Base-by-base conservation (phyloP, 73 alveolate genomes). In the Paramecium octaurelia region DNA sequence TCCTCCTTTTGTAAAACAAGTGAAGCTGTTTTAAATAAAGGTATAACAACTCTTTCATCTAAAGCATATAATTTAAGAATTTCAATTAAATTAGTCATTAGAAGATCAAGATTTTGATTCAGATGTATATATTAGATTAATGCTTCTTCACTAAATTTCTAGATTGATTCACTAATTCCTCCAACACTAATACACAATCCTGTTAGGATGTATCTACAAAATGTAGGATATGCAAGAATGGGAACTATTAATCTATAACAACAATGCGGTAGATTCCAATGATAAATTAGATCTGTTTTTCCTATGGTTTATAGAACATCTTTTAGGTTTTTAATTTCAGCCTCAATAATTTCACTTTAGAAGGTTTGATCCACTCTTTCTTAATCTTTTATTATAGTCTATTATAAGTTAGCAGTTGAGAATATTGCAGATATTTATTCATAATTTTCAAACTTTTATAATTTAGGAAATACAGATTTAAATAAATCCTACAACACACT, bases 181-280 rank as follows among this genome's bases (percentile, higher is more conserved):
- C 93, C 93, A 2, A 86, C 93, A 36, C 93, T 86, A 7, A 86
- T 71, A 60, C 93, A 60, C 20, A 86, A 60, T 31, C 93, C 93
- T 8, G 46, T 86, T 34, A 86, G 44, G 8, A 86, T 86, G 50
- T 59, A 59, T 31, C 58, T 36, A 54, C 69, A 42, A 36, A 60
- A 86, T 40, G 64, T 76, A 11, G 88, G 71, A 38, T 27, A 60
- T 36, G 35, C 57, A 11, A 86, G 43, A 11, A 86, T 20, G 29
- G 88, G 93, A 11, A 68, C 68, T 8, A 86, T 36, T 7, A 86
- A 24, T 24, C 88, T 50, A 38, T 86, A 86, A 31, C 80, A 71
- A 31, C 93, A 71, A 58, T 86, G 93, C 23, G 93, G 93, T 1
- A 60, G 69, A 68, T 86, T 86, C 93, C 93, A 86, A 86, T 86